These are phyloP conservation scores for Arthrinium puccinioides DNA, from an alignment of 2,329 filamentous ascomycete species.

Conservation along the genomic window DNA sequence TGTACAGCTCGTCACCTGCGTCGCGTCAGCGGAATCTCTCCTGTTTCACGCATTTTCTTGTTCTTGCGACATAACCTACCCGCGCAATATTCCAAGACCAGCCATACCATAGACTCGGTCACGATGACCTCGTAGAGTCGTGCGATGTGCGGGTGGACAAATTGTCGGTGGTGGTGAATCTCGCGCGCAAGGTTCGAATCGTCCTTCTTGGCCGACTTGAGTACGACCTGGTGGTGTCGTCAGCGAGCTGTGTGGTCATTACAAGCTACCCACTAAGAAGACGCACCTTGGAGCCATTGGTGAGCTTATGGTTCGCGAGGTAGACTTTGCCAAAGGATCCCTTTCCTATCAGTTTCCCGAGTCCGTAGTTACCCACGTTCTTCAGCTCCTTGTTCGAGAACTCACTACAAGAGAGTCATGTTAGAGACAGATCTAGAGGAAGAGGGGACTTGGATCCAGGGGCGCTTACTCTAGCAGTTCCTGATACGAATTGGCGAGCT, in stretches of 20 bases:
- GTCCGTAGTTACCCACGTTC: constrained; percentile 88
- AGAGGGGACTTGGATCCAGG: constrained; percentile 3
- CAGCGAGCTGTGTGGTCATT: too few relatives aligned
- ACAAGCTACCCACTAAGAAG: too few relatives aligned
- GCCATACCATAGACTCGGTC: constrained; percentile 89
- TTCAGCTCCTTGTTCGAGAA: constrained; percentile 88
- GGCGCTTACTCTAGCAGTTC: constrained; percentile 79
- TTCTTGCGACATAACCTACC: constrained; percentile 56
- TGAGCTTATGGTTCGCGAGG: constrained; percentile 91
- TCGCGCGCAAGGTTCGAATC: constrained; percentile 94
- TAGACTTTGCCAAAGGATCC: constrained; percentile 99
- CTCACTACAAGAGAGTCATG: too few relatives aligned
- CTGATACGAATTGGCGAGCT: constrained; percentile 97
- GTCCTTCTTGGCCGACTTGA: constrained; percentile 95
- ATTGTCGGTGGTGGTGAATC: constrained; percentile 97
- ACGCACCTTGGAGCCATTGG: constrained; percentile 89
- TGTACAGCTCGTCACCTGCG: constrained; percentile 89
- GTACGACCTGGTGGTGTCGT: constrained; percentile 63
- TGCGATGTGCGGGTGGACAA: constrained; percentile 94
- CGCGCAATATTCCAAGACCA: constrained; percentile 93
- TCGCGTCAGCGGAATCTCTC: constrained; percentile 25
- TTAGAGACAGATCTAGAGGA: background rate
- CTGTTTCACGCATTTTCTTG: too few relatives aligned
- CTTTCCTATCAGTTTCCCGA: constrained; percentile 90
- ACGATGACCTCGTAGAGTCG: constrained; percentile 97